Evolutionary conservation across 768 basidiomycete species (phyloP), one percentile per base, ranked within the genome.

Genomic region (Xerocomellus amylosporus): DNA sequence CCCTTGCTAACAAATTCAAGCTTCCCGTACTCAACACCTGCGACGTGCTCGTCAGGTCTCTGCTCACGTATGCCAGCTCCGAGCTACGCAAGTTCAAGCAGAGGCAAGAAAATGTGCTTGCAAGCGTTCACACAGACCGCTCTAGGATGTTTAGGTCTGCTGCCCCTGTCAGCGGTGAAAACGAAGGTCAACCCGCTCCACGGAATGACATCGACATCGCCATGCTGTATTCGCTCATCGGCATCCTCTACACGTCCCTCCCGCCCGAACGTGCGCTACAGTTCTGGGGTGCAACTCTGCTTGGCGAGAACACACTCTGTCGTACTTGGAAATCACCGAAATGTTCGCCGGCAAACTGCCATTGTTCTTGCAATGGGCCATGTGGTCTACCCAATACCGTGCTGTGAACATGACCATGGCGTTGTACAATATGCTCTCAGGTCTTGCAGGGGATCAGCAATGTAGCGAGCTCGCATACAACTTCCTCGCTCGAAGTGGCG

Each of bases 131-230:
- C 13, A 78, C 82, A 4, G 85, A 87, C 65, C 78, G 88, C 26
- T 77, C 81, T 15, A 76, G 86, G 47, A 72, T 69, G 58, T 75
- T 77, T 46, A 73, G 82, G 36, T 77, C 77, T 8, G 54, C 79
- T 8, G 73, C 61, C 8, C 12, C 80, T n/a, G 78, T 76, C 60
- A 64, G 73, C n/a, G 67, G 74, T 6, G 74, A 73, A 28, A 58
- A 72, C 15, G 73, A 77, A 2, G 66, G 74, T 9, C 81, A 81
- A 38, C 51, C 72, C 8, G 66, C 80, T 40, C 86, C 86, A 3
- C 84, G 93, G 1, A 90, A 87, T n/a, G n/a, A n/a, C n/a, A n/a
- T n/a, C 64, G 92, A 96, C 61, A 86, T 93, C 48, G 91, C 92
- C 17, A 83, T 86, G 65, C 73, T 97, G 12, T 94, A 89, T 67